These are phyloP conservation scores for Solanum chilense DNA, from an alignment of 257 asterid species.

Conservation along the genomic window DNA sequence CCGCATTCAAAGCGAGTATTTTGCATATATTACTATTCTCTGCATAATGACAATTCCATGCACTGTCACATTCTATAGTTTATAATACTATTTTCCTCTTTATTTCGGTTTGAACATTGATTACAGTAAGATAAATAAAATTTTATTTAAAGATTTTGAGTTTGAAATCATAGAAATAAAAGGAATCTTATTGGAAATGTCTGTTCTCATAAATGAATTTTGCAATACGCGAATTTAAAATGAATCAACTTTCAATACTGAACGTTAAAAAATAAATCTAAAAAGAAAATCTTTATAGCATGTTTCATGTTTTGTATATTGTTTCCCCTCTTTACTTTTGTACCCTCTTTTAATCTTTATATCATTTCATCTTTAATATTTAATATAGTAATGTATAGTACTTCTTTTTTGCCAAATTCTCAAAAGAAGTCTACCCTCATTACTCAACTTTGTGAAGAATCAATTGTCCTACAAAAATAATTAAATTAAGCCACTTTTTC, in stretches of 20 bases:
- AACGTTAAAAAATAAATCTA: not conserved
- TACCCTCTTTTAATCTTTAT: not conserved
- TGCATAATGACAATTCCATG: conserved; percentile 4
- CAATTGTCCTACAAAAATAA: not conserved
- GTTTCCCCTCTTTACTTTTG: not conserved
- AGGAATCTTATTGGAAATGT: not conserved
- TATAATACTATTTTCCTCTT: not conserved
- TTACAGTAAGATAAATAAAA: not conserved
- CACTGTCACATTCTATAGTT: conserved; percentile 13
- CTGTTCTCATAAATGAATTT: fast-evolving
- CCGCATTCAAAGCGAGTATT: conserved; percentile 84
- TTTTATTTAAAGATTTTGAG: not conserved
- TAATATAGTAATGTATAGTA: not conserved
- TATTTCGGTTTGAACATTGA: not conserved
- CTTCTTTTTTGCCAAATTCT: not conserved
- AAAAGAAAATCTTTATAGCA: not conserved
- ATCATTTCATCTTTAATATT: not conserved
- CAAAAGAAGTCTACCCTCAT: not conserved
- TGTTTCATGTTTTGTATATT: not conserved
- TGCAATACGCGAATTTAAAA: fast-evolving
- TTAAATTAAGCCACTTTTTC: not conserved
- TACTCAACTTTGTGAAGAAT: not conserved
- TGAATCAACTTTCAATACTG: not conserved
- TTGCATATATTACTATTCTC: conserved; percentile 3
- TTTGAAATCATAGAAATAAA: not conserved